These are phyloP conservation scores for Fusarium sp. DNA, from an alignment of 2,329 filamentous ascomycete species.

Conservation along the genomic window DNA sequence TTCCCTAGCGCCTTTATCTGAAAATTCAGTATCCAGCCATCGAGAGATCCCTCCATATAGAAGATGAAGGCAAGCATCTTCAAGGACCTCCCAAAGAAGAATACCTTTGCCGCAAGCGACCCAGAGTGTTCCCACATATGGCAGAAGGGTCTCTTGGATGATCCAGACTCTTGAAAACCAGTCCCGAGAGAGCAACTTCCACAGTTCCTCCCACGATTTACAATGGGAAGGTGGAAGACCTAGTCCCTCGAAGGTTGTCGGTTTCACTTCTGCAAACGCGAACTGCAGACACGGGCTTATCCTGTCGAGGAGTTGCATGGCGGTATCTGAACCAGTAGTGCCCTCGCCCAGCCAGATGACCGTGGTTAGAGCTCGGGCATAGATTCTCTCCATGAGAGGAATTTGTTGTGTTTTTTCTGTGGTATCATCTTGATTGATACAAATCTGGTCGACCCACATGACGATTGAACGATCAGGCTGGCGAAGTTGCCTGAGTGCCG, in stretches of 20 bases:
- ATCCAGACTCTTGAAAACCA: slow-evolving; percentile 5
- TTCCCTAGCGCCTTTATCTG: too few relatives aligned
- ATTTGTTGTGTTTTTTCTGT: not conserved
- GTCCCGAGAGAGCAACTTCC: not conserved
- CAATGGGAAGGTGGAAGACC: not conserved
- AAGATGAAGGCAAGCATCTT: not conserved
- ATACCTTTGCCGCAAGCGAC: not conserved
- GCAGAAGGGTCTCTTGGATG: not conserved
- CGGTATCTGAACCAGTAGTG: not conserved
- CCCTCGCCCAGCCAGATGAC: not conserved
- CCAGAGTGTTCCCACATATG: not conserved
- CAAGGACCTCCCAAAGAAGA: not conserved
- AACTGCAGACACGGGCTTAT: not conserved
- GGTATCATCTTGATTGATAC: not conserved
- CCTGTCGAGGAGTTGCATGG: not conserved
- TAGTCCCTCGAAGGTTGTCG: not conserved
- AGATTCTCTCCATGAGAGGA: not conserved
- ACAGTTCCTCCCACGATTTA: not conserved
- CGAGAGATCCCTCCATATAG: not conserved
- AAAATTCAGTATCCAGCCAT: not conserved
- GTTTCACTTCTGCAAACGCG: not conserved
- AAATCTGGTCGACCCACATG: not conserved
- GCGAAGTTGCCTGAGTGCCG: not conserved
- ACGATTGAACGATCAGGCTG: not conserved
- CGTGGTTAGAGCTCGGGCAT: not conserved